A percentile compares a stretch with the other conserved stretches of the same genome.
Conservation (phyloP, 2,329 filamentous ascomycete genomes). For the Hypoxylon sp. region DNA sequence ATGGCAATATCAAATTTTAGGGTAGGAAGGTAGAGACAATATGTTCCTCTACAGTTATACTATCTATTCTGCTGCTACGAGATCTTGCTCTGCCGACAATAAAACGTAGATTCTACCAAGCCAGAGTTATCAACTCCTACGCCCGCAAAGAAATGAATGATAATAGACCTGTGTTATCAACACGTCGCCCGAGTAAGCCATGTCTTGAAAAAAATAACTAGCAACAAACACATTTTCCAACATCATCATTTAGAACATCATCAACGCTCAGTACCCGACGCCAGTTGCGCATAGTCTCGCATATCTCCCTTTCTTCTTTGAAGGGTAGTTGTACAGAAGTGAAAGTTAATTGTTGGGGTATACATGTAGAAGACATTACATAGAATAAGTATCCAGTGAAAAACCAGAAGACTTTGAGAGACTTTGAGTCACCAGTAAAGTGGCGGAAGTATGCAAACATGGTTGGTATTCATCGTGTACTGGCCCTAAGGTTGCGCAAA, state of each 20-base stretch:
- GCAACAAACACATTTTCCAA: constrained; percentile 2
- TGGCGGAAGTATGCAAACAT: constrained; percentile 15
- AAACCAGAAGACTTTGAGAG: neutral
- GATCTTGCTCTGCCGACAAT: neutral
- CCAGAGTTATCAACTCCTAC: neutral
- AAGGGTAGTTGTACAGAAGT: constrained; percentile 28
- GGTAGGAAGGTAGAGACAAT: too few species aligned
- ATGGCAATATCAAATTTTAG: too few species aligned
- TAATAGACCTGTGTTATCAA: neutral
- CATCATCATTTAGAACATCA: constrained; percentile 8
- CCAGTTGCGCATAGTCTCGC: constrained; percentile 11
- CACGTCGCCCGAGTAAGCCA: neutral
- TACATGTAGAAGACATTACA: constrained; percentile 33
- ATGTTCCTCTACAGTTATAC: too few species aligned
- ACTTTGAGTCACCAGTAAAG: neutral
- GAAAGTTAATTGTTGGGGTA: constrained; percentile 29
- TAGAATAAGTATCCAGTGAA: constrained; percentile 27
- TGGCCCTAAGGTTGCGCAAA: constrained; percentile 51
- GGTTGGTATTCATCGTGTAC: constrained; percentile 35
- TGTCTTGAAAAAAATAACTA: constrained; percentile 19
- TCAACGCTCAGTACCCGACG: constrained; percentile 6
- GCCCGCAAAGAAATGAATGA: neutral
- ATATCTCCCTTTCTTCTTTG: constrained; percentile 2
- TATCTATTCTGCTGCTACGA: too few species aligned
- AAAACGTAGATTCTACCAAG: neutral